Base-by-base conservation (phyloP, 129 eudicot genomes). In the Dittrichia graveolens region DNA sequence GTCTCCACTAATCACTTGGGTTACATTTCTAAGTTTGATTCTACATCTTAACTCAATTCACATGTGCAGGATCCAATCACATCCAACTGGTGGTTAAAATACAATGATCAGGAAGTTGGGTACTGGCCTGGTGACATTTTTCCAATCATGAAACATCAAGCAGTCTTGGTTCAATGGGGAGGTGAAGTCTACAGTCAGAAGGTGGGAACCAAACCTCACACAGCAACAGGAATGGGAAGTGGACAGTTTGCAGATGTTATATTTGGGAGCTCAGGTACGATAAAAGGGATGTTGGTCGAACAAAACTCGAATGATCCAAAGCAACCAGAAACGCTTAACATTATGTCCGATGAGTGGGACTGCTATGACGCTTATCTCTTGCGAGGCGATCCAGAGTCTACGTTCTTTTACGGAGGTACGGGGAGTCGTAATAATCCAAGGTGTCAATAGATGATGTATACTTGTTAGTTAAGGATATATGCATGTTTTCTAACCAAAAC, bases 101-200 rank as follows among this genome's bases (percentile, higher is more conserved):
- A 41, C 24, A 62, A 78, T 18, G 24, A 62, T 3, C 14, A 53
- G 3, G 72, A 70, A 16, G 72, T 78, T 0, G 82, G 82, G 66
- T 78, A 78, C 40, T 78, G 82, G 82, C 82, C 77, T 0, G 77
- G 66, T 0, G 77, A 71, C 5, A 53, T 78, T 5, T 48, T 78
- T 37, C 13, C 9, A 1, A 3, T 15, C 7, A 4, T 78, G 59
- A 71, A 43, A 70, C 6, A 53, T 43, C 82, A 78, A 34, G 82
- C 77, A 44, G 13, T 11, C 16, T 42, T 71, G 67, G 77, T 71
- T 40, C 61, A 61, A 3, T 78, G 77, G 82, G 82, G 82, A 53
- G 82, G 82, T 62, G 82, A 78, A 61, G 77, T 78, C n/a, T 62
- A 18, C 15, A 71, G 82, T 53, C 82, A 48, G 45, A 78, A 71